Percentiles rank a stretch among this genome's conserved stretches.
phyloP scores from a whole-genome alignment of 768 basidiomycete species.

The Tephrocybe sp. region DNA sequence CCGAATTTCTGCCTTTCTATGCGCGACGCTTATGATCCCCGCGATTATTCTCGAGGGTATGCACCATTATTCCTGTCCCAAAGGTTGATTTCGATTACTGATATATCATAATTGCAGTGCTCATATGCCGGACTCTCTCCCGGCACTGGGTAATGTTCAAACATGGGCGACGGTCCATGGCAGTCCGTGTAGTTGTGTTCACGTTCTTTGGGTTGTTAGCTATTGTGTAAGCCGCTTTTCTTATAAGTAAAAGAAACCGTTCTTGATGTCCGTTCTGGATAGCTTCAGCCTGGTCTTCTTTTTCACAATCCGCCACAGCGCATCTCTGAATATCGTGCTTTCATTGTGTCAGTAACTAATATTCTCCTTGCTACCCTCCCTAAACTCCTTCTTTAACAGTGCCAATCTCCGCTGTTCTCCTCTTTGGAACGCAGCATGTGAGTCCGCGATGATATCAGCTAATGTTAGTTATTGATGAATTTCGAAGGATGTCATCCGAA shows the following conservation, averaged over 20 bases:
- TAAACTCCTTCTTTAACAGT: conserved; percentile 8
- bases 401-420: conserved; percentile 21
- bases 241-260: too few relatives aligned
- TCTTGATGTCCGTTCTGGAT: not conserved
- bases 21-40: conserved; percentile 15
- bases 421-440: conserved; percentile 24
- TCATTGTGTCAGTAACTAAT: conserved; percentile 12
- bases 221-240: conserved; percentile 16
- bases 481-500: conserved; percentile 9
- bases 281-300: conserved; percentile 25
- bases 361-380: not conserved
- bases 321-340: conserved; percentile 21
- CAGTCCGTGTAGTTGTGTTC: conserved; percentile 22
- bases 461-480: not conserved
- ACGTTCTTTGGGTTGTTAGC: conserved; percentile 21
- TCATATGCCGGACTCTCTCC: conserved; percentile 20
- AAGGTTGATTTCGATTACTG: not conserved
- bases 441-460: not conserved
- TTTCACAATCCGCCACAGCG: conserved; percentile 18
- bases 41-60: conserved; percentile 20
- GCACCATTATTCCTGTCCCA: not conserved
- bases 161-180: conserved; percentile 17
- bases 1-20: conserved; percentile 16
- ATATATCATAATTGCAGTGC: conserved; percentile 5
- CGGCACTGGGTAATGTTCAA: conserved; percentile 20